Evolutionary conservation across 805 yeast species (phyloP).

Genomic region (Ogataea pini): DNA sequence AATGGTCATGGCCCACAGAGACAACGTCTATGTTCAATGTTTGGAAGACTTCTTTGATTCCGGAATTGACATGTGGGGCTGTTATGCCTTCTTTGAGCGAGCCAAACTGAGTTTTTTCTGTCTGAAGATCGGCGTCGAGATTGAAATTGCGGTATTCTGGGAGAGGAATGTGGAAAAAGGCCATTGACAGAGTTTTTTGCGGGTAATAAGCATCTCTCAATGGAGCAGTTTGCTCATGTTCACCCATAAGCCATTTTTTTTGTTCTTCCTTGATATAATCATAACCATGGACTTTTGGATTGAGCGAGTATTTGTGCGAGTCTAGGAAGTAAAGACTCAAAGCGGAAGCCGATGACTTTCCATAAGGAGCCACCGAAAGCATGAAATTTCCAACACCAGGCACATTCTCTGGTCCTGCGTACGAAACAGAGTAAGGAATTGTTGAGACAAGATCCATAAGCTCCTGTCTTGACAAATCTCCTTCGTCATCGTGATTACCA

Average conservation of each 20-base stretch:
- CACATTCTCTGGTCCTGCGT: constrained; percentile 62
- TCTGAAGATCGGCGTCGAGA: constrained; percentile 27
- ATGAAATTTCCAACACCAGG: constrained; percentile 86
- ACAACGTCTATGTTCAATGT: constrained; percentile 72
- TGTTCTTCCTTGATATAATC: constrained; percentile 66
- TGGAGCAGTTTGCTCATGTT: constrained; percentile 10
- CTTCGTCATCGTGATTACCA: constrained; percentile 96
- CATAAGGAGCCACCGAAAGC: constrained; percentile 49
- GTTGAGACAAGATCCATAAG: constrained; percentile 55
- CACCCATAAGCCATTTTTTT: constrained; percentile 17
- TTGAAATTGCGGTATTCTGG: constrained; percentile 69
- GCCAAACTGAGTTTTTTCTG: constrained; percentile 52
- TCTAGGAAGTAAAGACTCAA: constrained; percentile 76
- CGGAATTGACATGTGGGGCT: constrained; percentile 72
- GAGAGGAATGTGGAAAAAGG: constrained; percentile 91
- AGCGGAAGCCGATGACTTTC: constrained; percentile 39
- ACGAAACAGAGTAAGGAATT: constrained; percentile 70
- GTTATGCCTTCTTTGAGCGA: constrained; percentile 68
- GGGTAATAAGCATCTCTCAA: constrained; percentile 17
- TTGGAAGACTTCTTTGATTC: constrained; percentile 58
- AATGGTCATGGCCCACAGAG: constrained; percentile 93
- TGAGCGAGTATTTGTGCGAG: constrained; percentile 72
- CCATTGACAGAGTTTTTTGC: constrained; percentile 65
- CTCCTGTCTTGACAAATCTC: constrained; percentile 59
- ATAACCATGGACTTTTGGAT: constrained; percentile 75